A percentile compares a stretch with the other conserved stretches of the same genome.
Conservation (phyloP, 495 filamentous ascomycete species). For the Neurospora discreta region DNA sequence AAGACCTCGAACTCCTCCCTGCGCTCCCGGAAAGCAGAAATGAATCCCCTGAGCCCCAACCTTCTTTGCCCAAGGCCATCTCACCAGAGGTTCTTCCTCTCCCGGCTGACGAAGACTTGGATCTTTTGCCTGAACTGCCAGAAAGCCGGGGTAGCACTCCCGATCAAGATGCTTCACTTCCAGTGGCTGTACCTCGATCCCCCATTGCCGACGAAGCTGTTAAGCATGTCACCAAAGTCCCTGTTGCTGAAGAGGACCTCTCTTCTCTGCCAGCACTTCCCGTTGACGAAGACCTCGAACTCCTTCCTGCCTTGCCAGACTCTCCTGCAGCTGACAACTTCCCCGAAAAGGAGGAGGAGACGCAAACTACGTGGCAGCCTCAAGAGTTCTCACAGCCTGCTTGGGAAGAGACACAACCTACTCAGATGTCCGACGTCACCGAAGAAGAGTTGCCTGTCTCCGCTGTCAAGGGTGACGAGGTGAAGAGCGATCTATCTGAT, state of each 20-base stretch:
- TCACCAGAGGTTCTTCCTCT: neutral
- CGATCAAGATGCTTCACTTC: neutral
- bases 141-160: conserved; percentile 1
- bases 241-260: neutral
- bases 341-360: neutral
- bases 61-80: neutral
- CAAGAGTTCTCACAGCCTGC: neutral
- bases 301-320: neutral
- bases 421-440: neutral
- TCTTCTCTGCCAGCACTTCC: neutral
- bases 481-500: neutral
- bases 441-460: neutral
- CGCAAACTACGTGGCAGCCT: too few relatives aligned
- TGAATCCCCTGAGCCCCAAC: neutral
- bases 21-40: neutral
- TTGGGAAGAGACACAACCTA: neutral
- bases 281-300: neutral
- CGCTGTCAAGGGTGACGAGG: neutral
- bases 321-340: neutral
- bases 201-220: neutral
- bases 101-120: neutral
- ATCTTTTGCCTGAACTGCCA: neutral
- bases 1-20: neutral
- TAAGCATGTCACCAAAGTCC: neutral
- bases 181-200: neutral